These are phyloP conservation scores for Chaetomium olivaceum DNA, from an alignment of 2,329 filamentous ascomycete species.

Conservation along the genomic window DNA sequence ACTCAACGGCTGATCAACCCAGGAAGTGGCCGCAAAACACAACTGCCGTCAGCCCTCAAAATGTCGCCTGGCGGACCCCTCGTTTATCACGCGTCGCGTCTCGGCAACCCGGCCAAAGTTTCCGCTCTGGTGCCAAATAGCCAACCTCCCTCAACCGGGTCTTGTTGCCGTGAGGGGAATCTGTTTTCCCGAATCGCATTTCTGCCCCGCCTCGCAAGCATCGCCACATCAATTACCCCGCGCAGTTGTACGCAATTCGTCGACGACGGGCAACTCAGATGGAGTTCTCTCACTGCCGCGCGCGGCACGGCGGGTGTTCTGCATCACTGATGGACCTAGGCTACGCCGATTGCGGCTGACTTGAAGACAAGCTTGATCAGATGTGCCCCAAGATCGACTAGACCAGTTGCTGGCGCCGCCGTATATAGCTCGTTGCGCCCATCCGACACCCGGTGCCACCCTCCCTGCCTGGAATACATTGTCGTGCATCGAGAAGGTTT, in stretches of 20 bases:
- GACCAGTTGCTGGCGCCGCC: neutral
- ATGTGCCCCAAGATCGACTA: neutral
- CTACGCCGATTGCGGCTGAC: neutral
- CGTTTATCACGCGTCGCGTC: slow-evolving; percentile 13
- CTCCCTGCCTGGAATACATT: slow-evolving; percentile 1
- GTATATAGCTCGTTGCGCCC: slow-evolving; percentile 6
- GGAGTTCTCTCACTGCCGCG: slow-evolving; percentile 15
- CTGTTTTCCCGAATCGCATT: slow-evolving; percentile 22
- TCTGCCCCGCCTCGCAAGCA: neutral
- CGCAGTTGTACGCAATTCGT: neutral
- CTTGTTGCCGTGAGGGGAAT: slow-evolving; percentile 21
- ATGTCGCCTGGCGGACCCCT: neutral
- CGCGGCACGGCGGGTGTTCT: slow-evolving; percentile 15
- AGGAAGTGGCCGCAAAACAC: neutral
- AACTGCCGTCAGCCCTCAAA: slow-evolving; percentile 15
- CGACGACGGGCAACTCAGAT: neutral
- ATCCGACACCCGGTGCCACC: slow-evolving; percentile 6
- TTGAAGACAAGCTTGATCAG: neutral
- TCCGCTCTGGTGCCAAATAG: neutral
- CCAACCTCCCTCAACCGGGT: neutral
- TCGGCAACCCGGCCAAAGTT: slow-evolving; percentile 17
- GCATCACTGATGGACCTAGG: slow-evolving; percentile 2
- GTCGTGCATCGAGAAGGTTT: neutral
- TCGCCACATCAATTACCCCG: slow-evolving; percentile 15
- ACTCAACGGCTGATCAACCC: neutral